Evolutionary conservation across 2,329 filamentous ascomycete species (phyloP), one percentile per base, ranked within the genome.

Genomic region (Nemania sp.): DNA sequence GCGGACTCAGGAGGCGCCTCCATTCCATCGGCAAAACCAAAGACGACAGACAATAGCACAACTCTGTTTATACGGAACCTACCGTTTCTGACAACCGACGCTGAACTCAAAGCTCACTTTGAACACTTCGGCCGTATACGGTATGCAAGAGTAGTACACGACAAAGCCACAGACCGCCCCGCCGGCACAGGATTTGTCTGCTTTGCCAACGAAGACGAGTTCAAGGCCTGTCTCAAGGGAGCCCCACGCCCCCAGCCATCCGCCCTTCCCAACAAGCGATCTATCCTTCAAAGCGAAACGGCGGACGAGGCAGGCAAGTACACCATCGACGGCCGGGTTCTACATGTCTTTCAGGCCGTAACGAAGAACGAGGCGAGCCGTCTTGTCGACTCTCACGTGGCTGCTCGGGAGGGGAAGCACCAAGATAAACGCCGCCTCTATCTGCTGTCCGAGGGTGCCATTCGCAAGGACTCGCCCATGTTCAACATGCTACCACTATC

Each of bases 121-220:
- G 80, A 81, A n/a, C 82, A 89, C 69, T 98, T 99, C 70, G 96
- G 95, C 25, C 84, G 83, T n/a, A 81, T 97, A 40, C 86, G 93
- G 39, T 99, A 98, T 74, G 95, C 94, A 5, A 86, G 96, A 66
- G 88, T 97, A 10, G 96, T 99, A 39, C 85, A 96, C 73, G 94
- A 99, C 73, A 88, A 83, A 48, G 86, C 87, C 21, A 97, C 92
- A 0, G 92, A 93, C 68, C 88, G 91, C 53, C 91, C 95, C 1
- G 91, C 90, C 49, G 95, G 95, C 25, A 98, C 94, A 34, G 95
- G 90, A 3, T 99, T 99, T 71, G 94, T 98, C 32, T 96, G 92
- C 78, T 99, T 99, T 78, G 89, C 88, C 77, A 88, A 89, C 51
- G 78, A 81, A 39, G 85, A 89, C 18, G 91, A 97, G 71, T 91